Evolutionary conservation across 768 basidiomycete genomes (phyloP).

Genomic region (Austroboletus eburneus): DNA sequence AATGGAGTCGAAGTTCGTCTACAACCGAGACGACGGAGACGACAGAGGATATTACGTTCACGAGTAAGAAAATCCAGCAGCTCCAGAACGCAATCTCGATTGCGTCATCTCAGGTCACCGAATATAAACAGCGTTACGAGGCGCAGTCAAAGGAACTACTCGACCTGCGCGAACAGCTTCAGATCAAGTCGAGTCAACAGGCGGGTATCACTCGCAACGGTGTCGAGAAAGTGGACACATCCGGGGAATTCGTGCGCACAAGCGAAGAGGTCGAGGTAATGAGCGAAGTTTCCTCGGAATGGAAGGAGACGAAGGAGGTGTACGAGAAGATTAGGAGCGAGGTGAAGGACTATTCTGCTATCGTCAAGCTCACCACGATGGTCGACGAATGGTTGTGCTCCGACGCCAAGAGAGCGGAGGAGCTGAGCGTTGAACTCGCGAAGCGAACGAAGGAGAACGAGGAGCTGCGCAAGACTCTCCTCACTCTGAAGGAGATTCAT

Average conservation of each 20-base stretch:
- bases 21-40: too few relatives aligned
- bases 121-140: not conserved
- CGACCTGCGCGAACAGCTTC: not conserved
- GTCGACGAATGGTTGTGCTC: conserved; percentile 8
- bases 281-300: not conserved
- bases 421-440: not conserved
- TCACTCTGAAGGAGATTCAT: conserved; percentile 8
- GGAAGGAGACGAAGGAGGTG: not conserved
- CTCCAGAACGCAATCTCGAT: not conserved
- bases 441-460: conserved; percentile 8
- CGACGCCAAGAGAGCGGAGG: conserved; percentile 6
- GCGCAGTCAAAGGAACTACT: not conserved
- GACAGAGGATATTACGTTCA: too few relatives aligned
- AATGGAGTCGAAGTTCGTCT: too few relatives aligned
- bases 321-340: not conserved
- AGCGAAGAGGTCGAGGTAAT: not conserved
- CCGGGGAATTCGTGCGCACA: not conserved
- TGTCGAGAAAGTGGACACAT: too few relatives aligned
- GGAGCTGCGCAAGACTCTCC: not conserved
- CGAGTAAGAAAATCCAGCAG: not conserved
- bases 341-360: not conserved
- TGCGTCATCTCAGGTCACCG: not conserved
- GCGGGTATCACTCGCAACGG: too few relatives aligned
- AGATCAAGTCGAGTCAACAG: too few relatives aligned
- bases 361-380: conserved; percentile 7